phyloP scores from a whole-genome alignment of 495 filamentous ascomycete genomes.

The Rostrohypoxylon terebratum region DNA sequence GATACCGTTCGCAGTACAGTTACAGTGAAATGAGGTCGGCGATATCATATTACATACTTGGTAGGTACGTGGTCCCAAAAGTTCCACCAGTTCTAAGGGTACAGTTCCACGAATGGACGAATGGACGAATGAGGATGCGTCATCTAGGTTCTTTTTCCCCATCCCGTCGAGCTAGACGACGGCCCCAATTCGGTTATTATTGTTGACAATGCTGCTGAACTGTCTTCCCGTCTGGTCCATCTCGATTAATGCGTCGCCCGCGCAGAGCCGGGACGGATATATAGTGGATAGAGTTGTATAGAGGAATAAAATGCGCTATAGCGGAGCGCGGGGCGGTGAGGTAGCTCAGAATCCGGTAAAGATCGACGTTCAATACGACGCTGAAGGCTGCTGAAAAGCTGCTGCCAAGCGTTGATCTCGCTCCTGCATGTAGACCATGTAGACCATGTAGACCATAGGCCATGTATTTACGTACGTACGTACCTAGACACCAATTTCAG shows the following conservation, averaged over 20 bases:
- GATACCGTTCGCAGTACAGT: slow-evolving; percentile 13
- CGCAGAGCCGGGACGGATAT: background rate
- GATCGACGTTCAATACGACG: slow-evolving; percentile 41
- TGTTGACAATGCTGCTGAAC: slow-evolving; percentile 32
- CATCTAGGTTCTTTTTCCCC: background rate
- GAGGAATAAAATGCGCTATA: slow-evolving; percentile 20
- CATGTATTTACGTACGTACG: too few species aligned
- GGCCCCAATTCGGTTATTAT: slow-evolving; percentile 28
- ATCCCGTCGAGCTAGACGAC: slow-evolving; percentile 4
- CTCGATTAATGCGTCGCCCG: background rate
- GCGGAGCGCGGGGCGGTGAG: slow-evolving; percentile 34
- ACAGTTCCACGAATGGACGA: slow-evolving; percentile 40
- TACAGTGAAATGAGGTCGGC: slow-evolving; percentile 16
- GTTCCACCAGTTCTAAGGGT: slow-evolving; percentile 10
- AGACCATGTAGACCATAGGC: too few species aligned
- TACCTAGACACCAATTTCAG: slow-evolving; percentile 23
- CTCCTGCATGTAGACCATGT: slow-evolving; percentile 35
- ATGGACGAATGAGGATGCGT: slow-evolving; percentile 31
- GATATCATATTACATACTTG: slow-evolving; percentile 11
- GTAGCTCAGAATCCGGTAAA: slow-evolving; percentile 32
- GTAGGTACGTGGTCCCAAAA: slow-evolving; percentile 21
- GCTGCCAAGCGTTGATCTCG: slow-evolving; percentile 45
- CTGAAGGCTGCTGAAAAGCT: slow-evolving; percentile 40
- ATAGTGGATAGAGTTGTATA: background rate
- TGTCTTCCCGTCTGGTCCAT: slow-evolving; percentile 8